Evolutionary conservation across 768 basidiomycete species (phyloP), one percentile per base, ranked within the genome.

Genomic region (Termitomyces sp.): DNA sequence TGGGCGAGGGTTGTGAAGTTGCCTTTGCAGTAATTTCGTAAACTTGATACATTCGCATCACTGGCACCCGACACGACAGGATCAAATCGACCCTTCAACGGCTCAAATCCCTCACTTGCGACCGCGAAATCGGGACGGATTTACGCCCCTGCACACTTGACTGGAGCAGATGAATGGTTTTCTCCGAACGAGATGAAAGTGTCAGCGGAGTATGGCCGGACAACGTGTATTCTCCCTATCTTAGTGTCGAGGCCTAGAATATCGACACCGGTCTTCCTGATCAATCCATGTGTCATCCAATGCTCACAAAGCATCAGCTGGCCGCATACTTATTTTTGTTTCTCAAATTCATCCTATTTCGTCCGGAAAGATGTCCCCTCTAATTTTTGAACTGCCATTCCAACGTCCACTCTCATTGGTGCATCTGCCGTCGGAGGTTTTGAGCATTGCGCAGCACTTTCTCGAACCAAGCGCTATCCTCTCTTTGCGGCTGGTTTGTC

Each of bases 391-490:
- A 41, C 19, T 5, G 41, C 41, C 41, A 42, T 21, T 22, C 21
- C 21, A 7, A 42, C 41, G 21, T 15, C 22, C 12, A 8, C 19
- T 49, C 44, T 38, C 19, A 8, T 41, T 47, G 51, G 19, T 15
- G n/a, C 34, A 46, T 8, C 46, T 54, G 45, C 53, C 53, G 34
- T 40, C 46, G 45, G 53, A 54, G 37, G 17, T 54, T 6, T 47
- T 54, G n/a, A 47, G 53, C 37, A 35, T 41, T 2, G n/a, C 53
- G 5, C 54, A 55, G 37, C 22, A 43, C 47, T 55, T 19, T 42
- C 54, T 55, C 5, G 47, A 55, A 3, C 54, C 54, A 43, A 32
- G 17, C 44, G 54, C 49, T 34, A 55, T 55, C 54, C 17, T 55
- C 30, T 48, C 46, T 34, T 30, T 55, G 10, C 54, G 54, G 34